Conservation (phyloP, 371 early-diverging fungal species). For the Mucor sp. region DNA sequence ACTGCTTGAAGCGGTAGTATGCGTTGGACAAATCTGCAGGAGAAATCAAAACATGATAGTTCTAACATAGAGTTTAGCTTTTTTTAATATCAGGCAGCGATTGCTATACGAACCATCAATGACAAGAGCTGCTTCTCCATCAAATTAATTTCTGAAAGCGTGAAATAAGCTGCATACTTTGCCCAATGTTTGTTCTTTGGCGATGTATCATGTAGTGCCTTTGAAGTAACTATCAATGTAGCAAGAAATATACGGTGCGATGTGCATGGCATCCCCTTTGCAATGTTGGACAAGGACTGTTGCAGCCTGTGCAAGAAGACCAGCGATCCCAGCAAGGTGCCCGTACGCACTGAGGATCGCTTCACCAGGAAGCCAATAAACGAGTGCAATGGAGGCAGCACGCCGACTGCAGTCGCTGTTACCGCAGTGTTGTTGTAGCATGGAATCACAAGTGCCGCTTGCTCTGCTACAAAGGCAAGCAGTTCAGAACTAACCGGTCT, state of each 20-base stretch:
- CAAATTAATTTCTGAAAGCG: conserved; percentile 74
- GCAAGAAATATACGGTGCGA: conserved; percentile 63
- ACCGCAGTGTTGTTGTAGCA: neutral
- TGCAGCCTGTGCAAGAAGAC: conserved; percentile 61
- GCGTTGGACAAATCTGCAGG: conserved; percentile 11
- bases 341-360: conserved; percentile 55
- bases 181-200: conserved; percentile 86
- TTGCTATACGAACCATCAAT: conserved; percentile 46
- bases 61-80: conserved; percentile 6
- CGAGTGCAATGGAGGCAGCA: conserved; percentile 4
- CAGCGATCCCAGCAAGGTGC: conserved; percentile 61
- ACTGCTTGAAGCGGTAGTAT: conserved; percentile 8
- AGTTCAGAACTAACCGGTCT: conserved; percentile 16
- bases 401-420: neutral
- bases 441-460: conserved; percentile 28
- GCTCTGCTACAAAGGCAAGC: conserved; percentile 16
- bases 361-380: conserved; percentile 43
- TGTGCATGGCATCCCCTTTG: conserved; percentile 72
- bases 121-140: conserved; percentile 82
- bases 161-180: conserved; percentile 67
- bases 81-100: neutral
- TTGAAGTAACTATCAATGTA: conserved; percentile 69
- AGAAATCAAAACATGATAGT: conserved; percentile 13
- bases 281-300: conserved; percentile 38
- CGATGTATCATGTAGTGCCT: conserved; percentile 75